Conservation (phyloP, 768 basidiomycete species). For the Naganishia vaughanmartiniae region DNA sequence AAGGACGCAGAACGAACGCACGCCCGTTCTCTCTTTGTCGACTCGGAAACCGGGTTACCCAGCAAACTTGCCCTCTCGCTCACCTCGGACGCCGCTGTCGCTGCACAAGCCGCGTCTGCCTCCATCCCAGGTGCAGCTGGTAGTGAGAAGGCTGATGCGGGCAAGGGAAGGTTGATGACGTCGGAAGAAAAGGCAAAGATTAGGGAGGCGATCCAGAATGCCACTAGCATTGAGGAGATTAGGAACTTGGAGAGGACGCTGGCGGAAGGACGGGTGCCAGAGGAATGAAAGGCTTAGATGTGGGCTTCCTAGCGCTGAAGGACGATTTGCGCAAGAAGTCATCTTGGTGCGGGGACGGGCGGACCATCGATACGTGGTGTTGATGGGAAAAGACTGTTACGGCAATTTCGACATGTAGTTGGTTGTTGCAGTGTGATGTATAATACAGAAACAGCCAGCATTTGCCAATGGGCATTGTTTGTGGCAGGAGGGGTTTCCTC, state of each 20-base stretch:
- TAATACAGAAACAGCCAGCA: not conserved
- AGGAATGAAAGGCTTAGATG: slow-evolving; percentile 35
- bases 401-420: slow-evolving; percentile 6
- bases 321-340: not conserved
- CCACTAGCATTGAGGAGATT: slow-evolving; percentile 49
- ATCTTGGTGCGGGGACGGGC: not conserved
- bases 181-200: slow-evolving; percentile 51
- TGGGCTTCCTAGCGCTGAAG: not conserved
- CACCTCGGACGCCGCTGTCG: slow-evolving; percentile 36
- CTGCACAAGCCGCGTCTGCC: slow-evolving; percentile 32
- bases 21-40: slow-evolving; percentile 44
- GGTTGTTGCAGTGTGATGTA: not conserved
- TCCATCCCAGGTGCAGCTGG: slow-evolving; percentile 22
- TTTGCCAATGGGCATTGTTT: not conserved
- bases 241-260: slow-evolving; percentile 51
- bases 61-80: slow-evolving; percentile 49
- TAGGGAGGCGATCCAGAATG: slow-evolving; percentile 48
- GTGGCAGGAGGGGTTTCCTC: no score
- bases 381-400: not conserved
- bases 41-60: slow-evolving; percentile 42
- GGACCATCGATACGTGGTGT: not conserved
- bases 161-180: slow-evolving; percentile 51
- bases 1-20: slow-evolving; percentile 47
- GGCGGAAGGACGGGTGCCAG: slow-evolving; percentile 51
- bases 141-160: slow-evolving; percentile 30